These are phyloP conservation scores for Ammopiptanthus mongolicus DNA, from an alignment of 306 rosid genomes.

Conservation along the genomic window DNA sequence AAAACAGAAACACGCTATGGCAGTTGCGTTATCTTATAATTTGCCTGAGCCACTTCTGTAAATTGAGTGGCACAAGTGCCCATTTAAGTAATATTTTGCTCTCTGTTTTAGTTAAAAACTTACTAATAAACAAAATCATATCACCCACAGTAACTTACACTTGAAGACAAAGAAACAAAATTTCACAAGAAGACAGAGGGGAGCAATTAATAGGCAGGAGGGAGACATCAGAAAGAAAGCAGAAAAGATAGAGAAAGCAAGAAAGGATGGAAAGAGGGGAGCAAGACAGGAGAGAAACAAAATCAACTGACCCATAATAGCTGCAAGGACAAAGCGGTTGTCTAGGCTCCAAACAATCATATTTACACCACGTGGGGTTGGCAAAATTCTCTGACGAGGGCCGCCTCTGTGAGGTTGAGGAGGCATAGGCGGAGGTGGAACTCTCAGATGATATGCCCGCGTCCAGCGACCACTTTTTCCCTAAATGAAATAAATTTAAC, in stretches of 20 bases:
- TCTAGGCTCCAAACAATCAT: conserved; percentile 99
- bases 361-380: conserved; percentile 99
- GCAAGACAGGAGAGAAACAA: background rate
- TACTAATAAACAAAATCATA: background rate
- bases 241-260: background rate
- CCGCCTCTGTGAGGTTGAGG: conserved; percentile 95
- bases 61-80: background rate
- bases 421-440: conserved; percentile 98
- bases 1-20: background rate
- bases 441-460: conserved; percentile 94
- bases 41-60: background rate
- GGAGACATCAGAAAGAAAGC: background rate
- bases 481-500: conserved; percentile 33
- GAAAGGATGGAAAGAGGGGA: background rate
- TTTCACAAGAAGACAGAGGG: background rate
- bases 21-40: background rate
- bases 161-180: background rate
- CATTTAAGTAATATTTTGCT: background rate
- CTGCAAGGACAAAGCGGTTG: conserved; percentile 98
- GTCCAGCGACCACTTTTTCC: conserved; percentile 97
- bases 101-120: background rate
- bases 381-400: conserved; percentile 95
- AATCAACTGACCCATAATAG: conserved; percentile 78
- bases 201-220: background rate
- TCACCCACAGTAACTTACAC: background rate